phyloP scores from a whole-genome alignment of 164 flowering plant species.

The Amborella trichopoda region DNA sequence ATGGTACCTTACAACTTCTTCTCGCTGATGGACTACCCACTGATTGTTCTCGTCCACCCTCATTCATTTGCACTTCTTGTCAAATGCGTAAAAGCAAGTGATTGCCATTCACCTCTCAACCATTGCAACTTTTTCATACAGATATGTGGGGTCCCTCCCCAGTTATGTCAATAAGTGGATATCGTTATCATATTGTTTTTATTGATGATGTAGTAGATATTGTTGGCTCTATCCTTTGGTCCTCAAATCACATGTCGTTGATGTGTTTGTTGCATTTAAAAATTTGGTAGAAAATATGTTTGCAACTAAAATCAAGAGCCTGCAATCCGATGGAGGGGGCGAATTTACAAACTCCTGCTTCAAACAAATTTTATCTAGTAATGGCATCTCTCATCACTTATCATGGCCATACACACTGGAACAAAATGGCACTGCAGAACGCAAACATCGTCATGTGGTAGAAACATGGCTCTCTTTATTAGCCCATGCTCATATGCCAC shows the following conservation, averaged over 20 bases:
- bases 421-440: background rate
- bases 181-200: background rate
- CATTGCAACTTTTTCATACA: background rate
- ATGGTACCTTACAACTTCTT: no score
- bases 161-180: no score
- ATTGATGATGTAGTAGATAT: background rate
- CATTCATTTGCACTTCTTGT: no score
- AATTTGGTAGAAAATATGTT: no score
- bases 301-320: no score
- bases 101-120: background rate
- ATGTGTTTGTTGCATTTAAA: no score
- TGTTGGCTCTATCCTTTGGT: background rate
- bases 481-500: background rate
- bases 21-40: no score
- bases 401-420: background rate
- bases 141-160: no score
- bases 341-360: background rate
- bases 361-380: background rate
- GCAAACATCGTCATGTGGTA: background rate
- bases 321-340: no score
- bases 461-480: background rate
- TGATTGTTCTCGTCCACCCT: no score
- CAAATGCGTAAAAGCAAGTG: background rate
- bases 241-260: background rate
- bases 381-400: background rate